Evolutionary conservation across 2,329 filamentous ascomycete species (phyloP).

Genomic region (Ceratocystis papillata): DNA sequence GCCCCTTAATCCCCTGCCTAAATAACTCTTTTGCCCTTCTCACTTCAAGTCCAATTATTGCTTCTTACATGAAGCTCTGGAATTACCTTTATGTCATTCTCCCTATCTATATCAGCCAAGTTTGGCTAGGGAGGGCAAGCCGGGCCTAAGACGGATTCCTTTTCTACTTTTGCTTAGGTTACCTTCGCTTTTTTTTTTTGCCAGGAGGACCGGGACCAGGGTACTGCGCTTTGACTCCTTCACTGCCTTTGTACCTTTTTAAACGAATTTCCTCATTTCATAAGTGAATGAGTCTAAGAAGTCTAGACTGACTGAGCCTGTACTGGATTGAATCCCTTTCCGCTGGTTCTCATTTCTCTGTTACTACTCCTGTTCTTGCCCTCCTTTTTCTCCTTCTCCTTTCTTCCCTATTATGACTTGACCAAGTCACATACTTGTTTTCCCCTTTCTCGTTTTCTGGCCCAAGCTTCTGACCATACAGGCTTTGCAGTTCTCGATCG

Average conservation of each 20-base stretch:
- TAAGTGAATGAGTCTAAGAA: conserved; percentile 4
- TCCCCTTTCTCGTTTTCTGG: neutral
- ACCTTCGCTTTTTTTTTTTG: neutral
- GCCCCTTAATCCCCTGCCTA: neutral
- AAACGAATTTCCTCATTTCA: conserved; percentile 11
- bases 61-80: neutral
- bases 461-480: conserved; percentile 1
- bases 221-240: conserved; percentile 19
- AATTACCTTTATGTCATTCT: neutral
- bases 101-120: neutral
- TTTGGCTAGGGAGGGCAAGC: neutral
- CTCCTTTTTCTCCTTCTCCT: neutral
- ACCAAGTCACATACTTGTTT: neutral
- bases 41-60: neutral
- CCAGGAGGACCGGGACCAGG: neutral
- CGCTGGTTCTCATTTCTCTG: neutral
- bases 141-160: neutral
- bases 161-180: neutral
- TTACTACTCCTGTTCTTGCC: neutral
- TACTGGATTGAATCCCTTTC: neutral
- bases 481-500: conserved; percentile 9
- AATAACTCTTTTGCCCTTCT: neutral
- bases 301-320: conserved; percentile 5
- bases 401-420: neutral
- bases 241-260: conserved; percentile 12